Base-by-base conservation (phyloP, 129 eudicot species). In the Artemisia tridentata region DNA sequence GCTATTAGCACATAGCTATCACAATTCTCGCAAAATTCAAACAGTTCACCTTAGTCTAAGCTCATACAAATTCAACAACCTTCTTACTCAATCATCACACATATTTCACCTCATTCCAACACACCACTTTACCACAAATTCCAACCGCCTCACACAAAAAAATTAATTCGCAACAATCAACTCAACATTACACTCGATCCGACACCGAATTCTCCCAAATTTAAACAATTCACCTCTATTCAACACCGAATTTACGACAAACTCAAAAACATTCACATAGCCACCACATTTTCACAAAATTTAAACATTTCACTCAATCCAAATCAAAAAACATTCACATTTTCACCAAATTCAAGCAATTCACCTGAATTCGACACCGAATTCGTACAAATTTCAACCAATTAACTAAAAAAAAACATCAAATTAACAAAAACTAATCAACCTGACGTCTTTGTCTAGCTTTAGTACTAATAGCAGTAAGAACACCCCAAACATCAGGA, bases 361-460 rank as follows among this genome's bases (percentile, higher is more conserved):
- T n/a, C n/a, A n/a, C n/a, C n/a, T n/a, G n/a, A n/a, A n/a, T n/a
- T 27, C 31, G 31, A 46, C 18, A 72, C 53, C 49, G 1, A 19
- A 57, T 38, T 53, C 2, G 11, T 7, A 34, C 41, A 34, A 4
- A 4, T 34, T 34, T 59, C 31, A 72, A 12, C 23, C 31, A 72
- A 60, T 7, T 23, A 61, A 63, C 50, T 0, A 5, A 31, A 5
- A 31, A 49, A 57, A 48, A 6, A 11, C 51, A 31, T 17, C 11
- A 56, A 68, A 57, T 76, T 31, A 11, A 27, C 27, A 11, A 66
- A 31, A 49, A 51, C 5, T 23, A 62, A 13, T 13, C n/a, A 63
- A 92, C 98, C 98, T 89, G 92, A 49, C 75, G 84, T 41, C 98
- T 92, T 73, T 80, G 85, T 13, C 98, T 92, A 38, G 96, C 96